These are phyloP conservation scores for Silene vulgaris DNA, from an alignment of 179 eudicot genomes.

Conservation along the genomic window DNA sequence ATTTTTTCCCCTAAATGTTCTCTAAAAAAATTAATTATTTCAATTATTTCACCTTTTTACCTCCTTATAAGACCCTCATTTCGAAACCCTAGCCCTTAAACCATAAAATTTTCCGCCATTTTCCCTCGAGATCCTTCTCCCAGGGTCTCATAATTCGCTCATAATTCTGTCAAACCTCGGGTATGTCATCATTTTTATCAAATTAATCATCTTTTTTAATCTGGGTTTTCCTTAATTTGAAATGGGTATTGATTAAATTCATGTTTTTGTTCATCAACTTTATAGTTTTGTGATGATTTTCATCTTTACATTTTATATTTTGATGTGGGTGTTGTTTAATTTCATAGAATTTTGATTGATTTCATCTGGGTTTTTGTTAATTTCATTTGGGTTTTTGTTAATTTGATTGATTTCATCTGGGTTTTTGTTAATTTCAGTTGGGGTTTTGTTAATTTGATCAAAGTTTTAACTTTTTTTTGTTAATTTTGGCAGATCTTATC, in stretches of 20 bases:
- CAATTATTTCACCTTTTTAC: conserved; percentile 5
- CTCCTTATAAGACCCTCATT: conserved; percentile 15
- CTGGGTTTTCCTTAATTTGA: neutral
- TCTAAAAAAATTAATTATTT: neutral
- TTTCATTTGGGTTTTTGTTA: neutral
- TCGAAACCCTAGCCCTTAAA: conserved; percentile 25
- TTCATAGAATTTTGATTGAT: neutral
- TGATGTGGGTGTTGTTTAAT: conserved; percentile 15
- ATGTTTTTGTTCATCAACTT: neutral
- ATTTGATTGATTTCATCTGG: neutral
- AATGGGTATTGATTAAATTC: neutral
- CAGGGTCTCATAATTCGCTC: neutral
- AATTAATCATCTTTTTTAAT: neutral
- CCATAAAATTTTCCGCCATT: neutral
- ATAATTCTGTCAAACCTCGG: neutral
- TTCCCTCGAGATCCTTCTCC: neutral
- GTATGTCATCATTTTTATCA: conserved; percentile 15
- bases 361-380: neutral
- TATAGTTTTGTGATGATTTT: neutral
- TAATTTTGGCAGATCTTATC: conserved; percentile 22
- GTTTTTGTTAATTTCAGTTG: neutral
- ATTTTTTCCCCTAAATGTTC: conserved; percentile 4
- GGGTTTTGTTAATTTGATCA: neutral
- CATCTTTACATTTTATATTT: neutral
- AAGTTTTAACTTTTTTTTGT: neutral